Conservation (phyloP, 805 yeast genomes). For the Wickerhamomyces rabaulensis region DNA sequence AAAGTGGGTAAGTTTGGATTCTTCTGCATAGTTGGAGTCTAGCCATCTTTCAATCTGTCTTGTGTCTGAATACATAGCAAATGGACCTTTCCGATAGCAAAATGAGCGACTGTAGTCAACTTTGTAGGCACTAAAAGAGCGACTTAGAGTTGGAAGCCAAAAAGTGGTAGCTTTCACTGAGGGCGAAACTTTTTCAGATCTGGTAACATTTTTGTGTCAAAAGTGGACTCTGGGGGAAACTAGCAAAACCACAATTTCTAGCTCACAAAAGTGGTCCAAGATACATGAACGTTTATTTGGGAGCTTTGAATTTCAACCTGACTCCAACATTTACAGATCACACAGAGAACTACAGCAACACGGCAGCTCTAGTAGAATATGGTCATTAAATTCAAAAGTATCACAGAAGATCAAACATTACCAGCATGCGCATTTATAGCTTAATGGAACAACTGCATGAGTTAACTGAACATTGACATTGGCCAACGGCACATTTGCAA, state of each 20-base stretch:
- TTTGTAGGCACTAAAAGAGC: neutral
- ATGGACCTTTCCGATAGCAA: neutral
- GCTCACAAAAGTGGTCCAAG: neutral
- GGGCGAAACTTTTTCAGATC: no score
- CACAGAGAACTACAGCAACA: neutral
- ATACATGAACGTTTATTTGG: no score
- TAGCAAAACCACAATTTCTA: no score
- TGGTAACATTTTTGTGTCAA: neutral
- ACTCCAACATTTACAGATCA: no score
- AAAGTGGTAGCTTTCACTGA: neutral
- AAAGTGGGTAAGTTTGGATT: constrained; percentile 1
- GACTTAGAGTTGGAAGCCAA: neutral
- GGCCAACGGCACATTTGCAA: constrained; percentile 23
- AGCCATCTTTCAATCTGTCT: constrained; percentile 9
- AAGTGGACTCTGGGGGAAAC: no score
- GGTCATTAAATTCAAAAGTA: neutral
- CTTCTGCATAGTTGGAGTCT: constrained; percentile 3
- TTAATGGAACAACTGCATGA: constrained; percentile 21
- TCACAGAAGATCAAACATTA: neutral
- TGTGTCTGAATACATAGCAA: neutral
- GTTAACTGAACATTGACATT: constrained; percentile 21
- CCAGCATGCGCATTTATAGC: constrained; percentile 9
- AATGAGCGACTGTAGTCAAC: neutral
- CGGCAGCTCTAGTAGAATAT: no score
- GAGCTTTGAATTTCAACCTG: neutral